phyloP scores from a whole-genome alignment of 371 early-diverging fungal species.

The Capniomyces stellatus region DNA sequence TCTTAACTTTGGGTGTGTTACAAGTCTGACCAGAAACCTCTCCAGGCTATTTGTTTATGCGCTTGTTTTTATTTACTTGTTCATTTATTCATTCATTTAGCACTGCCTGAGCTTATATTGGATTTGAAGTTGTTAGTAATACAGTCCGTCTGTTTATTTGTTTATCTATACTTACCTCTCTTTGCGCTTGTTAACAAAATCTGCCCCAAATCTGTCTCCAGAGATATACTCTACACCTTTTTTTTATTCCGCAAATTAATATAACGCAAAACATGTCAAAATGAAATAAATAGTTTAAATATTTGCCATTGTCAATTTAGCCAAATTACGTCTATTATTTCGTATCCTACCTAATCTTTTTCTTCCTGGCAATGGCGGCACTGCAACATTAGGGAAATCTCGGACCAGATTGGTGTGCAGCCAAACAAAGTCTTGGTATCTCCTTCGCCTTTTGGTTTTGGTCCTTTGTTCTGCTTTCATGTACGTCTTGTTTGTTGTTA shows the following conservation, averaged over 20 bases:
- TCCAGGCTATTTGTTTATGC: constrained; percentile 31
- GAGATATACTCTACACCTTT: constrained; percentile 66
- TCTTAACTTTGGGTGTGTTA: constrained; percentile 74
- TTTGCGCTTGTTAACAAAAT: constrained; percentile 71
- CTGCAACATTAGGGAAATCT: constrained; percentile 58
- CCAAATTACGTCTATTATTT: no score
- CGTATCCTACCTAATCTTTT: constrained; percentile 34
- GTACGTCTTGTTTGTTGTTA: constrained; percentile 47
- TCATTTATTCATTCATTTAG: no score
- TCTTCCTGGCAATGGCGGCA: constrained; percentile 84
- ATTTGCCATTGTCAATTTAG: no score
- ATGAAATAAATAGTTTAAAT: no score
- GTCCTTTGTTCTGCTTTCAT: constrained; percentile 8
- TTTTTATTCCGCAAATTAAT: no score
- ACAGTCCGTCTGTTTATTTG: no score
- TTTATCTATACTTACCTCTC: constrained; percentile 24
- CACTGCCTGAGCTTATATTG: no score
- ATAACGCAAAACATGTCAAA: no score
- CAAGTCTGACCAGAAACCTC: constrained; percentile 60
- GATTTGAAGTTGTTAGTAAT: no score
- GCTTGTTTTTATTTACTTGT: no score
- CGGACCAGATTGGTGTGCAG: constrained; percentile 50
- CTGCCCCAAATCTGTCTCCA: constrained; percentile 74
- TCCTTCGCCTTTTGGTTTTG: constrained; percentile 43
- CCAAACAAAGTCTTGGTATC: constrained; percentile 88